These are phyloP conservation scores for Fonsecaea monophora DNA, from an alignment of 2,329 filamentous ascomycete species.

Conservation along the genomic window DNA sequence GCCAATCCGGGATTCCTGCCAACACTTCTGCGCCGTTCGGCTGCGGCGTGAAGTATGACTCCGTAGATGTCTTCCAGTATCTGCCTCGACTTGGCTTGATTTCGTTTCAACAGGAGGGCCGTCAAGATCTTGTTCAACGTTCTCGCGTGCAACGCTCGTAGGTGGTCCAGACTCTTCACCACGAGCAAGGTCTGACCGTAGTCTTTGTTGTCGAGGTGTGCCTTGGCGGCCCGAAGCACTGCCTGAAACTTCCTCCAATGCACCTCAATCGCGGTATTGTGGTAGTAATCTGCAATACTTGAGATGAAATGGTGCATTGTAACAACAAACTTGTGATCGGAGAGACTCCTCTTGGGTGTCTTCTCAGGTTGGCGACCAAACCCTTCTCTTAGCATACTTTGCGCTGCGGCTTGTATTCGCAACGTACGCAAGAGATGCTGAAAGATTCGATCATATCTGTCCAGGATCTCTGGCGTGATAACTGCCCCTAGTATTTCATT, in stretches of 20 bases:
- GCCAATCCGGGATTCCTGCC: not conserved
- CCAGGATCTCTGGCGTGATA: conserved; percentile 72
- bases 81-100: conserved; percentile 74
- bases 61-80: conserved; percentile 79
- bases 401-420: conserved; percentile 77
- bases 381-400: conserved; percentile 38
- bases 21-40: conserved; percentile 41
- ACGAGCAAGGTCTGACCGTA: conserved; percentile 55
- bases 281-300: conserved; percentile 76
- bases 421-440: conserved; percentile 76
- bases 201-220: conserved; percentile 58
- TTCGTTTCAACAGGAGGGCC: conserved; percentile 73
- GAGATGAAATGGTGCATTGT: conserved; percentile 82
- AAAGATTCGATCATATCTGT: conserved; percentile 87
- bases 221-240: conserved; percentile 70
- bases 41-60: conserved; percentile 72
- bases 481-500: conserved; percentile 70
- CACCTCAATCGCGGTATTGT: conserved; percentile 75
- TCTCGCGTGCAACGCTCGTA: conserved; percentile 74
- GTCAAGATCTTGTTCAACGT: conserved; percentile 78
- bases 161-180: conserved; percentile 67
- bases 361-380: conserved; percentile 24
- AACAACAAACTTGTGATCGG: conserved; percentile 68
- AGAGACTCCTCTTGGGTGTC: conserved; percentile 28
- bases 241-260: conserved; percentile 75